Conservation (phyloP, 352 stramenopile genomes). For the Thraustotheca clavata region DNA sequence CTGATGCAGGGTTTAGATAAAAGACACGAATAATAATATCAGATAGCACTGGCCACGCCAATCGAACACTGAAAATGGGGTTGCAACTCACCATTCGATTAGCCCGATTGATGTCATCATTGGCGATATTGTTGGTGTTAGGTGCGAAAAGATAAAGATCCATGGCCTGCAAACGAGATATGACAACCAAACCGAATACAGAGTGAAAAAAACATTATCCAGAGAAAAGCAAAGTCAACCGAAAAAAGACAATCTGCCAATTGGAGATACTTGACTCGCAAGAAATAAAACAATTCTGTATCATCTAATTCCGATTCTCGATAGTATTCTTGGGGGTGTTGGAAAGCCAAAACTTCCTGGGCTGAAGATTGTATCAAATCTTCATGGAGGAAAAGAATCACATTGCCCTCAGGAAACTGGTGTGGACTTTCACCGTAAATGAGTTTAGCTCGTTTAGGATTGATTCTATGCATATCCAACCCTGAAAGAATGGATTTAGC, state of each 20-base stretch:
- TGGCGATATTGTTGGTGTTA: slow-evolving; percentile 26
- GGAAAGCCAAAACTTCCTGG: too few relatives aligned
- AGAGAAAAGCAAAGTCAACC: slow-evolving; percentile 51
- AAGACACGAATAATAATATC: slow-evolving; percentile 34
- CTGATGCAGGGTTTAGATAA: slow-evolving; percentile 39
- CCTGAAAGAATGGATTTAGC: too few relatives aligned
- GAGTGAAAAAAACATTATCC: slow-evolving; percentile 63
- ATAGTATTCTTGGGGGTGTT: too few relatives aligned
- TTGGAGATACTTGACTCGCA: slow-evolving; percentile 35
- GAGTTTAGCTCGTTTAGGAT: too few relatives aligned
- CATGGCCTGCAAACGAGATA: slow-evolving; percentile 51
- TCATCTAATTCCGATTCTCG: too few relatives aligned
- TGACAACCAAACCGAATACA: slow-evolving; percentile 53
- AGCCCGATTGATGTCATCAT: too few relatives aligned
- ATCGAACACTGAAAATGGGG: slow-evolving; percentile 43
- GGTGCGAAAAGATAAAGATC: slow-evolving; percentile 42
- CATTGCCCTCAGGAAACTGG: too few relatives aligned
- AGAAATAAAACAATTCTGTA: too few relatives aligned
- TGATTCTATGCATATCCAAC: too few relatives aligned
- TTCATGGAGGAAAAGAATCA: too few relatives aligned
- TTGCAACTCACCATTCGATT: slow-evolving; percentile 48
- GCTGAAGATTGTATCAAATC: too few relatives aligned
- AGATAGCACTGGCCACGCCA: slow-evolving; percentile 35
- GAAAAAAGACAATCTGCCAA: slow-evolving; percentile 44
- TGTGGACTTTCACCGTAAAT: too few relatives aligned